phyloP scores from a whole-genome alignment of 2,329 filamentous ascomycete species.

The Xylaria sp. region DNA sequence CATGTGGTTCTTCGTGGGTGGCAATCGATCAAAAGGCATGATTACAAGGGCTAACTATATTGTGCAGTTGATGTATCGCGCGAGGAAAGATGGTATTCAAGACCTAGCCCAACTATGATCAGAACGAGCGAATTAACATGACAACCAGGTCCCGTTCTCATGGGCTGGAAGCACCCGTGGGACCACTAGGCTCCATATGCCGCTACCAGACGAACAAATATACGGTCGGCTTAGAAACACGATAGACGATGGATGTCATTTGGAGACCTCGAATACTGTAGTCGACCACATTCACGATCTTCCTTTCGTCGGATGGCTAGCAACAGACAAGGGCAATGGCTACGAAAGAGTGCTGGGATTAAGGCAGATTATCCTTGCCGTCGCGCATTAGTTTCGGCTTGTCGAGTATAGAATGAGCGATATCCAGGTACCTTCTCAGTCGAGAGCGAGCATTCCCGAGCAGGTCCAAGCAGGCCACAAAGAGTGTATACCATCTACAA shows the following conservation, averaged over 20 bases:
- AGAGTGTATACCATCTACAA: slow-evolving; percentile 72
- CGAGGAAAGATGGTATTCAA: slow-evolving; percentile 88
- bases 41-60: slow-evolving; percentile 30
- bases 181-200: slow-evolving; percentile 74
- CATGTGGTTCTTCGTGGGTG: slow-evolving; percentile 98
- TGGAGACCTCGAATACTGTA: neutral
- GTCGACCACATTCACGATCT: slow-evolving; percentile 4
- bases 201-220: slow-evolving; percentile 4
- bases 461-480: slow-evolving; percentile 68
- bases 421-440: slow-evolving; percentile 68
- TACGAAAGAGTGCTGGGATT: neutral
- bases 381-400: slow-evolving; percentile 54
- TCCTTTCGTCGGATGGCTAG: slow-evolving; percentile 17
- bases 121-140: slow-evolving; percentile 39
- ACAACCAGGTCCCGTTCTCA: slow-evolving; percentile 72
- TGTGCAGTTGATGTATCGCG: slow-evolving; percentile 90
- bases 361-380: slow-evolving; percentile 25
- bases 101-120: slow-evolving; percentile 23
- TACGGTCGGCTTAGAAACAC: slow-evolving; percentile 1
- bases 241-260: slow-evolving; percentile 20
- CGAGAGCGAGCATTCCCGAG: slow-evolving; percentile 72
- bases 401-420: slow-evolving; percentile 74
- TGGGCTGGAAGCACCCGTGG: slow-evolving; percentile 97
- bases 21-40: neutral
- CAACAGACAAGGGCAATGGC: slow-evolving; percentile 21